Conservation (phyloP, 176 grass and related monocot genomes). For the Coix lacrymajobi region DNA sequence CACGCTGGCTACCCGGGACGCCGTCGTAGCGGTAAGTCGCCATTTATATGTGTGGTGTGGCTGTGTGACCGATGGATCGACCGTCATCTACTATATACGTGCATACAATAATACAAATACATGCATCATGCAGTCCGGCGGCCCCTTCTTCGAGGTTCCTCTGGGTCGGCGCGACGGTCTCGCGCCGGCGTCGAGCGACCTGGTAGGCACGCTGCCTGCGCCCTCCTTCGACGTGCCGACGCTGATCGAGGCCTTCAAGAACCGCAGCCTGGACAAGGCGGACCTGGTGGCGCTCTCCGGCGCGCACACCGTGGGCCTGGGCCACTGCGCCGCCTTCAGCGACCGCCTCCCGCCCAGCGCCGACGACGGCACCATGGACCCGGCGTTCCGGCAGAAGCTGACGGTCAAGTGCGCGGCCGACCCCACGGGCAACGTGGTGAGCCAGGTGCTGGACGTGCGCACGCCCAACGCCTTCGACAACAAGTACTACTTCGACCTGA, state of each 20-base stretch:
- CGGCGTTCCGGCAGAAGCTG: not conserved
- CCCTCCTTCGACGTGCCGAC: not conserved
- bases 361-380: conserved; percentile 18
- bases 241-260: conserved; percentile 12
- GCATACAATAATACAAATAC: too few relatives aligned
- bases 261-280: conserved; percentile 12
- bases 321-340: conserved; percentile 15
- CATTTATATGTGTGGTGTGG: too few relatives aligned
- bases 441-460: not conserved
- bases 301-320: conserved; percentile 36
- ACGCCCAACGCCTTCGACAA: conserved; percentile 38
- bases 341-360: not conserved
- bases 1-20: conserved; percentile 37
- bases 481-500: conserved; percentile 24
- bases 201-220: conserved; percentile 1
- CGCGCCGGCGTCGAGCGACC: not conserved
- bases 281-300: conserved; percentile 47
- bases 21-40: conserved; percentile 13
- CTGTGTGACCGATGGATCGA: too few relatives aligned
- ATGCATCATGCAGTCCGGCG: too few relatives aligned
- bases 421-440: not conserved
- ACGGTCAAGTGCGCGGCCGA: not conserved
- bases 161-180: conserved; percentile 33
- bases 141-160: conserved; percentile 16
- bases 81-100: too few relatives aligned